phyloP scores from a whole-genome alignment of 2,329 filamentous ascomycete species.

The Fusarium heterosporum region DNA sequence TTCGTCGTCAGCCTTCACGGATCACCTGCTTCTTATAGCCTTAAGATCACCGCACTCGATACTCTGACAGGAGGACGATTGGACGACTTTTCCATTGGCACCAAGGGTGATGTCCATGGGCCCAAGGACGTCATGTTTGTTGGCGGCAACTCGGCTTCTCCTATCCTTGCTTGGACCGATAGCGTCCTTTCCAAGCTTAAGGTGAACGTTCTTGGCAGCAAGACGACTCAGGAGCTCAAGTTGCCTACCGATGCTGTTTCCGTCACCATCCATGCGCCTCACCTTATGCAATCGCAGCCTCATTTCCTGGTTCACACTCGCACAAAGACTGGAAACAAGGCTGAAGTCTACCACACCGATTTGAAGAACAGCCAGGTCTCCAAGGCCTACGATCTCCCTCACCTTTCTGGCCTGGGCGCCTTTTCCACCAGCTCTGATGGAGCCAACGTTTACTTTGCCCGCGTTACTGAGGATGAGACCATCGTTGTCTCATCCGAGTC shows the following conservation, averaged over 20 bases:
- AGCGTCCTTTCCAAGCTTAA: constrained; percentile 70
- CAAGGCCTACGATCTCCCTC: constrained; percentile 85
- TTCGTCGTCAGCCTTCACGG: constrained; percentile 83
- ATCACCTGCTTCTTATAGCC: constrained; percentile 75
- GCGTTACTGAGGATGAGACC: constrained; percentile 80
- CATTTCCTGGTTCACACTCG: constrained; percentile 89
- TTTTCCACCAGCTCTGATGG: constrained; percentile 83
- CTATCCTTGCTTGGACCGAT: constrained; percentile 81
- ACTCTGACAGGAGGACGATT: constrained; percentile 76
- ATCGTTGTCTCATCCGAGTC: constrained; percentile 80
- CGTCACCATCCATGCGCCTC: constrained; percentile 79
- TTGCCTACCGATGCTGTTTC: constrained; percentile 60
- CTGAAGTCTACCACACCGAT: constrained; percentile 87
- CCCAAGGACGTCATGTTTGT: constrained; percentile 77
- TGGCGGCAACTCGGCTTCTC: constrained; percentile 79
- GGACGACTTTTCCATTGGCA: constrained; percentile 77
- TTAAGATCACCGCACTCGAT: constrained; percentile 82
- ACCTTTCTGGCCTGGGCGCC: constrained; percentile 74
- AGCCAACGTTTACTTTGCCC: constrained; percentile 89
- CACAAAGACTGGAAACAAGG: constrained; percentile 78
- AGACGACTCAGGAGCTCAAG: constrained; percentile 65
- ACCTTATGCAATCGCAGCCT: constrained; percentile 75
- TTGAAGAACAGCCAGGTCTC: constrained; percentile 74
- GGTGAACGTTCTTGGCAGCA: constrained; percentile 76
- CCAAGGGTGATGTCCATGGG: constrained; percentile 77